Base-by-base conservation (phyloP, 805 yeast species). In the Lachancea kluyveri region DNA sequence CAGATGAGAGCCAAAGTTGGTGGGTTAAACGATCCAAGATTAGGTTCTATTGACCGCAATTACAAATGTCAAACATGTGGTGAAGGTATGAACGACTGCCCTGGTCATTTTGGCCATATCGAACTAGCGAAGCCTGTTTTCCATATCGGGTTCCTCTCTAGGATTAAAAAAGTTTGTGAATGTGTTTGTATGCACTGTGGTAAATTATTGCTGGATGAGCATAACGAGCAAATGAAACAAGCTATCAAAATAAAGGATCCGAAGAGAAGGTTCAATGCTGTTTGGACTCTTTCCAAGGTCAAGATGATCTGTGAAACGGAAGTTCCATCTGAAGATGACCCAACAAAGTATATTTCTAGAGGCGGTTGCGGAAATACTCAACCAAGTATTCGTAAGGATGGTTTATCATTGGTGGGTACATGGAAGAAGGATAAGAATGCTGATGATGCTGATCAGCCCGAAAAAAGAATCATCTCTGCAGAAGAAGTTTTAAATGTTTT, bases 101-200 rank as follows among this genome's bases (percentile, higher is more conserved):
- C 97, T 1, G 99, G 99, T 39, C 99, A 92, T 66, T 92, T 92
- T 63, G 99, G 99, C 46, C 99, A 92, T 56, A 92, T 92, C 40
- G 99, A 92, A 58, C 70, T 92, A 44, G 97, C 98, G 21, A 92
- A 90, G 58, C 98, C 99, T 9, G 99, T 92, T 22, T 92, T 92
- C 64, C 98, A 92, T 60, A 86, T 92, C 59, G 98, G 95, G 28
- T 92, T 86, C 61, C 77, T 92, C 51, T 74, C 94, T 28, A 90
- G 85, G 57, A 90, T 92, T 52, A 92, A 92, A 58, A 92, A 92
- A 59, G 84, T 86, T 22, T 82, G 95, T 59, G 98, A 92, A 60
- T 83, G 92, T 64, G 90, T 90, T 18, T 92, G 99, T 68, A 88
- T 92, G 87, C 95, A 92, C 65, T 92, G 99, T 69, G 99, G 99